phyloP scores from a whole-genome alignment of 257 asterid species.

The Solanum megistacrolobum region DNA sequence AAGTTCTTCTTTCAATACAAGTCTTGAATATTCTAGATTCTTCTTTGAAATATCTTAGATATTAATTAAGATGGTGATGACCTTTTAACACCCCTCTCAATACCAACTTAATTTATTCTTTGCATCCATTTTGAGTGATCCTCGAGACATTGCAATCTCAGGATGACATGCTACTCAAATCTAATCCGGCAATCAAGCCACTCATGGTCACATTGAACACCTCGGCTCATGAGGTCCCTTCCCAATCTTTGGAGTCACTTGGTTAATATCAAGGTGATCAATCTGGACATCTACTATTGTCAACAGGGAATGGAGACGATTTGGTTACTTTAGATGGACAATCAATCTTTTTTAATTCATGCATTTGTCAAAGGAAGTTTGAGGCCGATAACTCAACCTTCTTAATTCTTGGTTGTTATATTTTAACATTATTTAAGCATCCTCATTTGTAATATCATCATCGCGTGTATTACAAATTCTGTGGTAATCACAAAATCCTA shows the following conservation, averaged over 20 bases:
- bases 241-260: too few species aligned
- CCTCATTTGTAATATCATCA: not conserved
- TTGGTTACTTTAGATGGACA: not conserved
- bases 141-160: not conserved
- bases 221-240: not conserved
- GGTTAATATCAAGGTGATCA: too few species aligned
- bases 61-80: not conserved
- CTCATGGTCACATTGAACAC: not conserved
- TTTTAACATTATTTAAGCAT: not conserved
- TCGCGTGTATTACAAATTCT: not conserved
- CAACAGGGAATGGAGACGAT: not conserved
- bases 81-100: not conserved
- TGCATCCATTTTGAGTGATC: not conserved
- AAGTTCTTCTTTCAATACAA: not conserved
- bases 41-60: not conserved
- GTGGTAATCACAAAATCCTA: not conserved
- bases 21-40: too few species aligned
- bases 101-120: not conserved
- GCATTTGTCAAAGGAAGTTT: not conserved
- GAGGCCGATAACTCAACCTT: not conserved
- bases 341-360: not conserved
- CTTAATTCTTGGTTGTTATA: too few species aligned
- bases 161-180: not conserved
- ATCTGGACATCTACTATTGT: not conserved
- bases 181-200: not conserved